These are phyloP conservation scores for Mortierella sp. DNA, from an alignment of 371 early-diverging fungal genomes.

Conservation along the genomic window DNA sequence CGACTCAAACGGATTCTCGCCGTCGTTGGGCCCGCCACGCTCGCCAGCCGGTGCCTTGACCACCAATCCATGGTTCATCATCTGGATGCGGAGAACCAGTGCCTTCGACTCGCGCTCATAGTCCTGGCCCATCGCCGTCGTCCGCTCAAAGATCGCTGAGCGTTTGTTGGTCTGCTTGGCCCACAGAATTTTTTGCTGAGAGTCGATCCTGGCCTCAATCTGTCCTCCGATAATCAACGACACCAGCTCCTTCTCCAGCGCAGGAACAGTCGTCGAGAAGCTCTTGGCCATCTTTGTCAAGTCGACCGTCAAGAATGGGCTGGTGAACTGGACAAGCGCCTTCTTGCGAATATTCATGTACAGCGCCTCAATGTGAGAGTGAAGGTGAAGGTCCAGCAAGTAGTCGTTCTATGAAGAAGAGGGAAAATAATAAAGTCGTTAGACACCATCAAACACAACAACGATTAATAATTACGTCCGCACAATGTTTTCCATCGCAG, in stretches of 20 bases:
- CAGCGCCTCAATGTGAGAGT: constrained; percentile 74
- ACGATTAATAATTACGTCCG: neutral
- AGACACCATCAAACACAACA: neutral
- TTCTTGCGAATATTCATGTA: constrained; percentile 79
- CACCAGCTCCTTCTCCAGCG: constrained; percentile 79
- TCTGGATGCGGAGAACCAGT: constrained; percentile 69
- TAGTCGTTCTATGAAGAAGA: constrained; percentile 65
- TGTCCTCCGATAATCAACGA: constrained; percentile 73
- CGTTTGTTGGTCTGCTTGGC: constrained; percentile 77
- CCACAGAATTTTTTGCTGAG: constrained; percentile 82
- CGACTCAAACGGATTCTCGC: constrained; percentile 10
- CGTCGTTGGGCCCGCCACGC: constrained; percentile 9
- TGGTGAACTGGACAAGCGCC: constrained; percentile 87
- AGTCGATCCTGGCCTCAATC: constrained; percentile 86
- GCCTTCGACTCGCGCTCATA: constrained; percentile 72
- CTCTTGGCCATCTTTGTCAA: constrained; percentile 83
- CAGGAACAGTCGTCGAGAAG: constrained; percentile 71
- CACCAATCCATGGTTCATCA: constrained; percentile 66
- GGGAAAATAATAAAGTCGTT: neutral
- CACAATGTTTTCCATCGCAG: neutral
- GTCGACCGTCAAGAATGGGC: constrained; percentile 84
- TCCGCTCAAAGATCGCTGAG: constrained; percentile 70
- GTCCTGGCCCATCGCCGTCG: constrained; percentile 71
- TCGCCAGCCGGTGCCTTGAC: constrained; percentile 43
- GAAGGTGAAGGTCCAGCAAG: constrained; percentile 81